Base-by-base conservation (phyloP, 495 filamentous ascomycete genomes). In the Cercophora newfieldiana region DNA sequence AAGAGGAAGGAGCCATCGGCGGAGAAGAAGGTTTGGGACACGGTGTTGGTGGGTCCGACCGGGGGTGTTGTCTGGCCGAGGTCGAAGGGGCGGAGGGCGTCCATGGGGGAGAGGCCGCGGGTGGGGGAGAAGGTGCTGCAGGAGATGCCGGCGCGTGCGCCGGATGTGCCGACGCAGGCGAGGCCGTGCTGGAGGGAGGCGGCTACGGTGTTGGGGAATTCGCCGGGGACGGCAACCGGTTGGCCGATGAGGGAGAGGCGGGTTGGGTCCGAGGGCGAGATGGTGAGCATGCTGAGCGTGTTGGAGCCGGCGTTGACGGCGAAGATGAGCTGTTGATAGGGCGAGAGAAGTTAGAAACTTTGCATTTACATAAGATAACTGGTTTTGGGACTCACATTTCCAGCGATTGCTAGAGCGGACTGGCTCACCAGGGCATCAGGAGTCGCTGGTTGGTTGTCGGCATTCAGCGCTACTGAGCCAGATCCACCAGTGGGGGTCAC, bases 391-490 rank as follows among this genome's bases (percentile, higher is more conserved):
- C 53, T 29, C 55, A 0, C 31, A 19, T 6, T 37, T 53, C 79
- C 85, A 5, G 74, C 76, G 10, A 87, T 72, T 12, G 75, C 77
- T 31, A 89, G 59, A 10, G 81, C 62, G 3, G 80, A 80, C 69
- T 88, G 86, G 30, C 76, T 77, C 25, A 82, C 77, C 6, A 88
- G 72, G 7, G 82, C 75, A 68, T 89, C 87, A 0, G 86, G 84
- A 0, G 64, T 67, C 1, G 80, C 78, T 1, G 83, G 74, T 25
- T 72, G 60, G 14, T 69, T 78, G 1, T 63, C 74, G 4, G n/a
- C 73, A 14, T 31, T 48, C 68, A 53, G 73, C 3, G 63, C 55
- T 18, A 47, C 29, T 1, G 49, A 58, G 18, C 80, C 82, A 2
- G 60, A 63, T 18, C 81, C 81, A 18, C 75, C 76, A 1, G 78